A percentile compares a stretch with the other conserved stretches of the same genome.
Conservation (phyloP, 2,329 filamentous ascomycete genomes). For the Phoma herbarum region DNA sequence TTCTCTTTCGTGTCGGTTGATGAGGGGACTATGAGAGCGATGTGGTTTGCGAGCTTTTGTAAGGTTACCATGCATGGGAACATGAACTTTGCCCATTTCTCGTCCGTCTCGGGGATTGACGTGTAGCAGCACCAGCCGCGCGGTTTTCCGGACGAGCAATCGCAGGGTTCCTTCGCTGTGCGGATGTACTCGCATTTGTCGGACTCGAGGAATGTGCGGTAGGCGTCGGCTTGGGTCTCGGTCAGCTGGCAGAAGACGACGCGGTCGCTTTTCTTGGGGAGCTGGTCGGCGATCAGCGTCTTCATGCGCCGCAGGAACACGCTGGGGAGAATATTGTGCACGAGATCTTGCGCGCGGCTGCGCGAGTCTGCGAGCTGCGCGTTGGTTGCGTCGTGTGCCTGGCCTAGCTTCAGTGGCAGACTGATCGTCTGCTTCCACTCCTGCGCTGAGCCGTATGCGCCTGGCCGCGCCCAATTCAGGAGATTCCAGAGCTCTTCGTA, state of each 20-base stretch:
- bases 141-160: constrained; percentile 73
- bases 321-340: constrained; percentile 83
- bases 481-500: constrained; percentile 98
- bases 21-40: constrained; percentile 83
- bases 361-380: constrained; percentile 82
- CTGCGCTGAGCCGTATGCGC: constrained; percentile 69
- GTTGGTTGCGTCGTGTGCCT: constrained; percentile 89
- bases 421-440: constrained; percentile 84
- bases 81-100: constrained; percentile 76
- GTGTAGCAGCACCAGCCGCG: constrained; percentile 83
- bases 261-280: constrained; percentile 92
- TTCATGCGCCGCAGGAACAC: constrained; percentile 96
- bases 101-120: constrained; percentile 62
- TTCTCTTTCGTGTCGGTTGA: constrained; percentile 72
- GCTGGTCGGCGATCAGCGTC: constrained; percentile 85
- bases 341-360: constrained; percentile 82
- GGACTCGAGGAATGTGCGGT: constrained; percentile 81
- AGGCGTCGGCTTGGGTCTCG: constrained; percentile 79
- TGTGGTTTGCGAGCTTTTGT: constrained; percentile 89
- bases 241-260: constrained; percentile 96
- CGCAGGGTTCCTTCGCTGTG: constrained; percentile 71
- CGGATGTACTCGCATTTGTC: constrained; percentile 75
- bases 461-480: constrained; percentile 95
- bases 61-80: constrained; percentile 85
- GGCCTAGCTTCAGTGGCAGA: constrained; percentile 82